phyloP scores from a whole-genome alignment of 441 rosid species.

The Pelargonium myrrhifolium region DNA sequence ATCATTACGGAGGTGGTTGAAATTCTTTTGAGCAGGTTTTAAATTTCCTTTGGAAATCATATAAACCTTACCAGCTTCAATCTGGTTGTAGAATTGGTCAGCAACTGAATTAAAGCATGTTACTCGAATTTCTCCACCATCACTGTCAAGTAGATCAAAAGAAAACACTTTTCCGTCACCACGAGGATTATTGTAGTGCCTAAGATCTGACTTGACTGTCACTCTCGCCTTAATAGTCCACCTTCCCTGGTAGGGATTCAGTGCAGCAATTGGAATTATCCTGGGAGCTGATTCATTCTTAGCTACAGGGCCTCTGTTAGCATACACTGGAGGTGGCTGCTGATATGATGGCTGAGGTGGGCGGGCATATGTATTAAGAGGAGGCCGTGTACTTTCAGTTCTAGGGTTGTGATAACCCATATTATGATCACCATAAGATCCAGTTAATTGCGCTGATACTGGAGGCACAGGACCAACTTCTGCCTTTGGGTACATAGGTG shows the following conservation, averaged over 20 bases:
- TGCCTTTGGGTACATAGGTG: constrained; percentile 26
- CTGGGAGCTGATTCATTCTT: constrained; percentile 60
- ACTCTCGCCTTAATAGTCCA: constrained; percentile 92
- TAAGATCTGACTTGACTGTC: constrained; percentile 61
- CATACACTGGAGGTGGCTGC: constrained; percentile 46
- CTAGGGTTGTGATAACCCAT: constrained; percentile 30
- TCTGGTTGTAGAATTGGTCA: constrained; percentile 62
- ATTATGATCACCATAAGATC: constrained; percentile 28
- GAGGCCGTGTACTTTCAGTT: constrained; percentile 33
- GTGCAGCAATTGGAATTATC: constrained; percentile 61
- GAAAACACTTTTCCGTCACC: constrained; percentile 85
- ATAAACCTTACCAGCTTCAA: constrained; percentile 61
- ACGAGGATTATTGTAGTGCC: constrained; percentile 59
- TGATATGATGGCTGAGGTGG: constrained; percentile 36
- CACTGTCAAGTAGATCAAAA: constrained; percentile 80
- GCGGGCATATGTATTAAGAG: constrained; percentile 23
- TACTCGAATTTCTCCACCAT: constrained; percentile 79
- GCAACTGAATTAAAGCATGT: constrained; percentile 83
- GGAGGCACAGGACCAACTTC: constrained; percentile 27
- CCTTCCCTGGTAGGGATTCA: constrained; percentile 73
- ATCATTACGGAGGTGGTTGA: constrained; percentile 74
- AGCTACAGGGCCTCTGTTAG: constrained; percentile 55
- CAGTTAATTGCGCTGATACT: constrained; percentile 29
- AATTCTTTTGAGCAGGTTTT: constrained; percentile 70
- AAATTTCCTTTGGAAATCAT: constrained; percentile 44